These are phyloP conservation scores for Leptographium wingfieldii DNA, from an alignment of 2,329 filamentous ascomycete genomes.

Conservation along the genomic window DNA sequence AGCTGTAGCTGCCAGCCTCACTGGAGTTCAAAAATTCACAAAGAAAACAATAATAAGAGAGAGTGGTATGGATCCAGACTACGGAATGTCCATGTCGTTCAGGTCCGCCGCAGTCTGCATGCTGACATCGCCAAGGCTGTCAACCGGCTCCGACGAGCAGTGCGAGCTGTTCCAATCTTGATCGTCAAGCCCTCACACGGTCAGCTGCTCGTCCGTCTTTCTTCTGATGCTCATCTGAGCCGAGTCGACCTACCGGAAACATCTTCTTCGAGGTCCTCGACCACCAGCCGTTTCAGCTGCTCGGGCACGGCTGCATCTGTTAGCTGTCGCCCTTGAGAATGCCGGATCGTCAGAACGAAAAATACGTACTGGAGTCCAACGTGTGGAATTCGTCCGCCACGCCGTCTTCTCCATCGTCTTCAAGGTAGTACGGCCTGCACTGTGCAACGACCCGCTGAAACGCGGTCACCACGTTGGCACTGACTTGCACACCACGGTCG, in stretches of 20 bases:
- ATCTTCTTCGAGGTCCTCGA: conserved; percentile 46
- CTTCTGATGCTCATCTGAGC: too few species aligned
- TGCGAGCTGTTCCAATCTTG: conserved; percentile 44
- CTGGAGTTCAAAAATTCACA: not conserved
- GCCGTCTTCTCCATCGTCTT: conserved; percentile 12
- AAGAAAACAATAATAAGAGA: not conserved
- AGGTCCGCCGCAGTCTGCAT: conserved; percentile 29
- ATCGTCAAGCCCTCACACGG: conserved; percentile 5
- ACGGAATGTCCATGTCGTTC: conserved; percentile 15
- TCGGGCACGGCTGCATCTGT: conserved; percentile 26
- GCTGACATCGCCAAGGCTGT: conserved; percentile 33
- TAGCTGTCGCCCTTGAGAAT: not conserved
- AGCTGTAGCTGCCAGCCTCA: not conserved
- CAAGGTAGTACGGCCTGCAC: conserved; percentile 27
- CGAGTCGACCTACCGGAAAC: conserved; percentile 38
- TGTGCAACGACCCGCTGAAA: conserved; percentile 30
- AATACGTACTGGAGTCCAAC: conserved; percentile 24
- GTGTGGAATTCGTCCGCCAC: conserved; percentile 20
- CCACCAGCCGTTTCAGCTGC: conserved; percentile 38
- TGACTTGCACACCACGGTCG: conserved; percentile 26
- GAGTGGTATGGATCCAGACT: too few species aligned
- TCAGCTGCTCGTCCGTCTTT: not conserved
- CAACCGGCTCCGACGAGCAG: conserved; percentile 42
- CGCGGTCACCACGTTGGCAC: conserved; percentile 26
- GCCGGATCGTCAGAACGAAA: too few species aligned